Percentiles rank a stretch among this genome's conserved stretches.
These are phyloP conservation scores for Scutellaria barbata DNA, from an alignment of 257 asterid species.

Conservation along the genomic window DNA sequence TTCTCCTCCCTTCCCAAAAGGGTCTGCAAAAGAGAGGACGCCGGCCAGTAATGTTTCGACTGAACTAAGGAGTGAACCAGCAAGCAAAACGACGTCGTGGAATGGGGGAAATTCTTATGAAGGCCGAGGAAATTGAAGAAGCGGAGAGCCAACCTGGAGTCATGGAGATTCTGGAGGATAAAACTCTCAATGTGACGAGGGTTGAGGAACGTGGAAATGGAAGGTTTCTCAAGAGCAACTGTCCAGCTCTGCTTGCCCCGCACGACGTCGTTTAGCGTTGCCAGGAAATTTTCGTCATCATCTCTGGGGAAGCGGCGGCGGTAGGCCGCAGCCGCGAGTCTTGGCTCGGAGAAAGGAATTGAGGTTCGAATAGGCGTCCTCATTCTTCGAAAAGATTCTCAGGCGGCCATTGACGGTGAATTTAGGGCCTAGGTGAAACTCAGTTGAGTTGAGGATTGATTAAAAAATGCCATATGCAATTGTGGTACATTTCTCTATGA, in stretches of 20 bases:
- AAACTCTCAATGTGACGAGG: slow-evolving; percentile 64
- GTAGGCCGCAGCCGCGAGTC: slow-evolving; percentile 31
- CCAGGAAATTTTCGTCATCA: slow-evolving; percentile 66
- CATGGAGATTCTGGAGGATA: slow-evolving; percentile 61
- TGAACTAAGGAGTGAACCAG: slow-evolving; percentile 78
- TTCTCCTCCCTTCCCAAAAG: slow-evolving; percentile 57
- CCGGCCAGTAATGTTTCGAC: slow-evolving; percentile 87
- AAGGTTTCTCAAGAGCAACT: slow-evolving; percentile 50
- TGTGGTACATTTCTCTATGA: slow-evolving; percentile 11
- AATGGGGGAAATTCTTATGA: slow-evolving; percentile 73
- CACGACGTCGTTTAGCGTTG: slow-evolving; percentile 60
- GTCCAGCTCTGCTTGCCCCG: slow-evolving; percentile 74
- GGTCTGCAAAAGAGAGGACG: slow-evolving; percentile 81
- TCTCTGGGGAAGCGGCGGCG: slow-evolving; percentile 35
- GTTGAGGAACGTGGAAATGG: slow-evolving; percentile 53
- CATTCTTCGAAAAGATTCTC: slow-evolving; percentile 30
- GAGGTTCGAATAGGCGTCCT: slow-evolving; percentile 39
- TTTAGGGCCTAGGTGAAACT: not conserved
- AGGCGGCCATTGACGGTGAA: slow-evolving; percentile 34
- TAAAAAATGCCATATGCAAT: not conserved
- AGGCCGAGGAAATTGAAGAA: slow-evolving; percentile 93
- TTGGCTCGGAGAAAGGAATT: slow-evolving; percentile 30
- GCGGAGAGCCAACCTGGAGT: slow-evolving; percentile 84
- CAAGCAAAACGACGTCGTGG: slow-evolving; percentile 77
- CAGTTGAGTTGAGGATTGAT: not conserved